Conservation (phyloP, 352 stramenopile genomes). For the Phytophthora nicotianae region DNA sequence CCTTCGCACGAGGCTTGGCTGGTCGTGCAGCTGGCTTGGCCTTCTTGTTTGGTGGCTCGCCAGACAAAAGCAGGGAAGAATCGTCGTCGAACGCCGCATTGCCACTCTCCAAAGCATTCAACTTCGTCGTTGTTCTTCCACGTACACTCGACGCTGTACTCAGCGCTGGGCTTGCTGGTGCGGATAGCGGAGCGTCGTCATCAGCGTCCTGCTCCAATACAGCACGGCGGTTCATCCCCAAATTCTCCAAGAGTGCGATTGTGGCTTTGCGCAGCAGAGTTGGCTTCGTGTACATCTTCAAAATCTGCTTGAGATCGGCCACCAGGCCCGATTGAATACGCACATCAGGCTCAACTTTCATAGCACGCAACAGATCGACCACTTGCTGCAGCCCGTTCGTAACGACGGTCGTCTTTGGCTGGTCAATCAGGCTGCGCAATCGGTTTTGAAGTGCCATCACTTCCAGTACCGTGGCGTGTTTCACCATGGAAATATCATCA, state of each 20-base stretch:
- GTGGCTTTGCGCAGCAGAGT: constrained; percentile 76
- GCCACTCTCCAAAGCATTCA: constrained; percentile 22
- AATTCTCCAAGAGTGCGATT: constrained; percentile 67
- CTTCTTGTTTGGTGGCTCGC: constrained; percentile 40
- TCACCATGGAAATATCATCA: constrained; percentile 70
- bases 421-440: constrained; percentile 63
- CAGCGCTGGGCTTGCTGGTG: constrained; percentile 31
- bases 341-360: constrained; percentile 77
- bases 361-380: constrained; percentile 75
- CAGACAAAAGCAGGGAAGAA: constrained; percentile 29
- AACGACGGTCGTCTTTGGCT: constrained; percentile 55
- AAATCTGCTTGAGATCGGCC: constrained; percentile 75
- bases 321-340: constrained; percentile 74
- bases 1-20: constrained; percentile 46
- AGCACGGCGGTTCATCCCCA: constrained; percentile 69
- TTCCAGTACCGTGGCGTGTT: constrained; percentile 64
- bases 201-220: constrained; percentile 51
- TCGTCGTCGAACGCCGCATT: constrained; percentile 25
- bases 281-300: constrained; percentile 82
- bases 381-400: constrained; percentile 82
- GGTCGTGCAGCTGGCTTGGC: constrained; percentile 27
- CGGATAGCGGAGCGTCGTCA: constrained; percentile 43
- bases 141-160: constrained; percentile 39
- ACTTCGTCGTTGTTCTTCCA: constrained; percentile 16
- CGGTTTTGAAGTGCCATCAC: constrained; percentile 73